Conservation (phyloP, 2,329 filamentous ascomycete species). For the Herpotrichia juniperi region DNA sequence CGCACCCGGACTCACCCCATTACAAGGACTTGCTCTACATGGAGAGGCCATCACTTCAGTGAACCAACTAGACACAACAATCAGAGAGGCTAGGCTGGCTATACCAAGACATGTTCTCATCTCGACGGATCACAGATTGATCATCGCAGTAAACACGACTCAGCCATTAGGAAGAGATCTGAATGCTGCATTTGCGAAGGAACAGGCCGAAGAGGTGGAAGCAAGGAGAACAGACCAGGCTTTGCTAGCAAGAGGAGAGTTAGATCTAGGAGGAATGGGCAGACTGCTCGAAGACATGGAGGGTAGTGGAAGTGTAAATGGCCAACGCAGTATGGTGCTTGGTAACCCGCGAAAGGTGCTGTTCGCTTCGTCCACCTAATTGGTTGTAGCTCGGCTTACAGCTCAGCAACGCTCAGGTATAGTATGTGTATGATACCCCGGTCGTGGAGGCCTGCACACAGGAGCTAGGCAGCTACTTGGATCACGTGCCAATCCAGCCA, state of each 20-base stretch:
- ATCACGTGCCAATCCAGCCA: background rate
- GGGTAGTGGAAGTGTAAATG: constrained; percentile 21
- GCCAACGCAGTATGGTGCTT: constrained; percentile 29
- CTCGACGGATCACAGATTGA: constrained; percentile 51
- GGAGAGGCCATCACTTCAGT: constrained; percentile 52
- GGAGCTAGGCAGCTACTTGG: background rate
- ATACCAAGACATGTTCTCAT: constrained; percentile 52
- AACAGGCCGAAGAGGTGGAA: constrained; percentile 36
- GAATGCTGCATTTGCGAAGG: constrained; percentile 32
- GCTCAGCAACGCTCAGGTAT: background rate
- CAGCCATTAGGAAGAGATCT: constrained; percentile 38
- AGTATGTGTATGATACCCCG: background rate
- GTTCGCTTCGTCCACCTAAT: constrained; percentile 40
- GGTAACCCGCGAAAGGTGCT: constrained; percentile 42
- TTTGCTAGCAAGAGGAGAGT: constrained; percentile 51
- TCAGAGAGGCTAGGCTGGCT: constrained; percentile 49
- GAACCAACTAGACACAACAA: constrained; percentile 49
- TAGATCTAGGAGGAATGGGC: constrained; percentile 57
- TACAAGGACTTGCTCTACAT: constrained; percentile 49
- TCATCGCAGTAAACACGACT: constrained; percentile 47
- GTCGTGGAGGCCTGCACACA: background rate
- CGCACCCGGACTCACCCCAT: constrained; percentile 47
- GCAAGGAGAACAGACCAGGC: constrained; percentile 46
- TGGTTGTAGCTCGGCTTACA: background rate
- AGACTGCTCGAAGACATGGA: constrained; percentile 50